phyloP scores from a whole-genome alignment of 768 basidiomycete species.

The Calocybe cyanea region DNA sequence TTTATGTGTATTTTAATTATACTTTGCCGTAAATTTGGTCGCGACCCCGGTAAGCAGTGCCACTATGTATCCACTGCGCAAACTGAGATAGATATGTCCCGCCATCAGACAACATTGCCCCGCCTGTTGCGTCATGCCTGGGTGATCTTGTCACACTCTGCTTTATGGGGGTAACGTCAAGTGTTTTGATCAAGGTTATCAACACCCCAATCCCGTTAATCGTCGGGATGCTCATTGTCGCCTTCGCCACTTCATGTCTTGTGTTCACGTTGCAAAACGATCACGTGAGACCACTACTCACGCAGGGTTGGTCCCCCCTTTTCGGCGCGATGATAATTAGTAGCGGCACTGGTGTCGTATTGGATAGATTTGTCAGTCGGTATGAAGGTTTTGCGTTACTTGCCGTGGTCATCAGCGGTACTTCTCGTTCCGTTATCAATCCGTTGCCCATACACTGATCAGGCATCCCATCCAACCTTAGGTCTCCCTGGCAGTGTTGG shows the following conservation, averaged over 20 bases:
- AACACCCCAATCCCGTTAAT: slow-evolving; percentile 65
- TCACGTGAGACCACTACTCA: slow-evolving; percentile 67
- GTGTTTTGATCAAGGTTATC: slow-evolving; percentile 63
- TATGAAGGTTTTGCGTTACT: slow-evolving; percentile 88
- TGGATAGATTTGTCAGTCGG: slow-evolving; percentile 83
- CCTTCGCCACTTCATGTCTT: slow-evolving; percentile 44
- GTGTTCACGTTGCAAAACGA: slow-evolving; percentile 61
- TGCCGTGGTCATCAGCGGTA: slow-evolving; percentile 84
- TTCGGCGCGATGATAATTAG: slow-evolving; percentile 89
- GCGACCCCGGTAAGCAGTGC: slow-evolving; percentile 73
- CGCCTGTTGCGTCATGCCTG: slow-evolving; percentile 87
- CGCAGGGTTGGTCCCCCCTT: slow-evolving; percentile 86
- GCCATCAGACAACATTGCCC: slow-evolving; percentile 86
- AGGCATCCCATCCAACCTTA: slow-evolving; percentile 19
- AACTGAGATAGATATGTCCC: not conserved
- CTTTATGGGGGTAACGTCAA: slow-evolving; percentile 73
- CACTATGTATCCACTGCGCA: not conserved
- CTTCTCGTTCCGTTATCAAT: slow-evolving; percentile 18
- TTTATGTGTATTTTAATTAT: slow-evolving; percentile 91
- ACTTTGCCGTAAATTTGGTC: slow-evolving; percentile 65
- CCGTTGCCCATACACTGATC: not conserved
- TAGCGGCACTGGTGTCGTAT: slow-evolving; percentile 84
- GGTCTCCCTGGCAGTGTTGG: slow-evolving; percentile 89
- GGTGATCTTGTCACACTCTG: slow-evolving; percentile 91
- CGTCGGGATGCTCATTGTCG: slow-evolving; percentile 44